Conservation (phyloP, 208 protist genomes). For the Trypanosoma scelopori region DNA sequence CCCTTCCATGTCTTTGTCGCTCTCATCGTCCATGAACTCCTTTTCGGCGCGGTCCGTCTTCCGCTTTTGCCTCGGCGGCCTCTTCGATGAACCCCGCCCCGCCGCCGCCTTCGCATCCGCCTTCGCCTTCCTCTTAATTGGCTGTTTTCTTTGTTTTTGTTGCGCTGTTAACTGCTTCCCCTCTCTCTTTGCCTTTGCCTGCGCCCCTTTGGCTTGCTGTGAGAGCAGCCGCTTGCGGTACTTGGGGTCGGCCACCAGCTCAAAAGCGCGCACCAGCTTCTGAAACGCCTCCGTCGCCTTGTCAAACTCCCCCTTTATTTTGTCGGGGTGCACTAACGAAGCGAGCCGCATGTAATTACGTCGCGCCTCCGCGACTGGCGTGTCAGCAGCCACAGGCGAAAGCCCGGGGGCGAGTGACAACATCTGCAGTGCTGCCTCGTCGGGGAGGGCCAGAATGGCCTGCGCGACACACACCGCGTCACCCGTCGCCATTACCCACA, state of each 20-base stretch:
- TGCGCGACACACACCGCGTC: slow-evolving; percentile 50
- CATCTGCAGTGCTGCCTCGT: slow-evolving; percentile 44
- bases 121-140: not conserved
- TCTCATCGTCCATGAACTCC: slow-evolving; percentile 18
- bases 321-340: slow-evolving; percentile 76
- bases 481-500: no score
- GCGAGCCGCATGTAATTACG: slow-evolving; percentile 85
- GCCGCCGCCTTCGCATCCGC: not conserved
- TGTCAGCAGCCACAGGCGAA: slow-evolving; percentile 55
- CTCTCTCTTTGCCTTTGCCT: slow-evolving; percentile 8
- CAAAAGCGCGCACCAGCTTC: slow-evolving; percentile 79
- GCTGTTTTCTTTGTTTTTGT: slow-evolving; percentile 7
- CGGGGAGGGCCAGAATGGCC: slow-evolving; percentile 47
- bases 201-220: slow-evolving; percentile 13
- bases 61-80: not conserved
- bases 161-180: not conserved
- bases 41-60: not conserved
- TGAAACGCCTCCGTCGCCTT: slow-evolving; percentile 83
- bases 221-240: slow-evolving; percentile 36
- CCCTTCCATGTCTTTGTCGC: slow-evolving; percentile 8
- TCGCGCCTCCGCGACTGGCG: slow-evolving; percentile 58
- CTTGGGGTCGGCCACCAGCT: slow-evolving; percentile 69
- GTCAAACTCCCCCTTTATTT: slow-evolving; percentile 60
- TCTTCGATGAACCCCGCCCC: not conserved
- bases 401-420: slow-evolving; percentile 68